These are phyloP conservation scores for Xenosphaeropsis pyriputrescens DNA, from an alignment of 2,329 filamentous ascomycete genomes.

Conservation along the genomic window DNA sequence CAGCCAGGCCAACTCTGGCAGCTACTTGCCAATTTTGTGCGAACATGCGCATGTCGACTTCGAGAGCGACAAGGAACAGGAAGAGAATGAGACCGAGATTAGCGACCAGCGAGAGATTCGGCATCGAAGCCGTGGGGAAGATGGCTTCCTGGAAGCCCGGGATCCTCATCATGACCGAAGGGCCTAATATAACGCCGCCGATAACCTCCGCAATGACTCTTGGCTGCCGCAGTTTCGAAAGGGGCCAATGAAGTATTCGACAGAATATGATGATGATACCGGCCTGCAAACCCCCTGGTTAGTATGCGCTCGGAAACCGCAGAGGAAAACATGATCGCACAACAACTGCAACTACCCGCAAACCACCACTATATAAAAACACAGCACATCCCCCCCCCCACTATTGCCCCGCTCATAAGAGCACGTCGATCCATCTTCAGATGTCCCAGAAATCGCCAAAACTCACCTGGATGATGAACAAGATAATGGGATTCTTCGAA, in stretches of 20 bases:
- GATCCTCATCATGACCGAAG: conserved; percentile 77
- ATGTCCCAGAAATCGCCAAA: background rate
- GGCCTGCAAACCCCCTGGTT: conserved; percentile 27
- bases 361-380: background rate
- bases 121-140: conserved; percentile 63
- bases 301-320: no score
- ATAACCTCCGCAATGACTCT: conserved; percentile 76
- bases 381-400: background rate
- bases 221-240: conserved; percentile 64
- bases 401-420: background rate
- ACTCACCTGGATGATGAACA: conserved; percentile 55
- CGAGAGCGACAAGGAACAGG: conserved; percentile 75
- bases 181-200: conserved; percentile 72
- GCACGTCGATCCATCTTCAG: background rate
- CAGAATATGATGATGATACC: conserved; percentile 64
- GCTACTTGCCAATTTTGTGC: conserved; percentile 70
- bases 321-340: no score
- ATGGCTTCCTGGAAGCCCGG: conserved; percentile 64
- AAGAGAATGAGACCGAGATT: conserved; percentile 77
- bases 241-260: conserved; percentile 59
- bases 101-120: conserved; percentile 61
- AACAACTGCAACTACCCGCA: no score
- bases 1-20: conserved; percentile 59
- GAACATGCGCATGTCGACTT: conserved; percentile 70
- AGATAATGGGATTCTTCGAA: conserved; percentile 45